Conservation (phyloP, 139 green algal genomes). For the Auxenochlorella pyrenoidosa region DNA sequence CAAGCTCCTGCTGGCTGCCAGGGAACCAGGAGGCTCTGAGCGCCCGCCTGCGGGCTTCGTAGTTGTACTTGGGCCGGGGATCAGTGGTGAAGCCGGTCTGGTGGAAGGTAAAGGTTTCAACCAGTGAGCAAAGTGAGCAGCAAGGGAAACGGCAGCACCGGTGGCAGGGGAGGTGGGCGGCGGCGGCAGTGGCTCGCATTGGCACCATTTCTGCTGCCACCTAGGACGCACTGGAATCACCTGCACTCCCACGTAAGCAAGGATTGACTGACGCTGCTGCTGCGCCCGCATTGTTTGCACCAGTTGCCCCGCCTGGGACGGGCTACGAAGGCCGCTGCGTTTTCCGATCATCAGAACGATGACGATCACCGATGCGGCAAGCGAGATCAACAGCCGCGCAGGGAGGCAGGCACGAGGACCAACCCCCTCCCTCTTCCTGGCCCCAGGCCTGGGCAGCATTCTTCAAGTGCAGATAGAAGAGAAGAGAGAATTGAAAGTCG, state of each 20-base stretch:
- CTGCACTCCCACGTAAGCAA: slow-evolving; percentile 12
- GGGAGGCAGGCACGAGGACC: background rate
- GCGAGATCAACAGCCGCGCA: background rate
- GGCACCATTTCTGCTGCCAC: background rate
- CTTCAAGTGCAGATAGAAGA: no score
- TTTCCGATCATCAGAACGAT: background rate
- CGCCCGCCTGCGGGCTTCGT: slow-evolving; percentile 48
- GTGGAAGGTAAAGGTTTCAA: no score
- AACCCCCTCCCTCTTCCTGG: background rate
- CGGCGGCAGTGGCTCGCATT: background rate
- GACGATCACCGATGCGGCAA: background rate
- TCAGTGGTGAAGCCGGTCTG: slow-evolving; percentile 60
- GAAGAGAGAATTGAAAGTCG: no score
- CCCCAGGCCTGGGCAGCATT: background rate
- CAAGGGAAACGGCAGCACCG: background rate
- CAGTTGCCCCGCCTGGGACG: no score
- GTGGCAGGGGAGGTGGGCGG: background rate
- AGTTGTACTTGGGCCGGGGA: slow-evolving; percentile 60
- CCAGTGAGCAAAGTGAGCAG: background rate
- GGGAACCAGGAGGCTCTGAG: slow-evolving; percentile 72
- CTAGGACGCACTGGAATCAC: background rate
- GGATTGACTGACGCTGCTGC: background rate
- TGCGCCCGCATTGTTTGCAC: background rate
- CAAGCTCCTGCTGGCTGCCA: slow-evolving; percentile 1
- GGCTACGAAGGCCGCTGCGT: no score